Evolutionary conservation across 768 basidiomycete genomes (phyloP).

Genomic region (Kwoniella bestiolae): DNA sequence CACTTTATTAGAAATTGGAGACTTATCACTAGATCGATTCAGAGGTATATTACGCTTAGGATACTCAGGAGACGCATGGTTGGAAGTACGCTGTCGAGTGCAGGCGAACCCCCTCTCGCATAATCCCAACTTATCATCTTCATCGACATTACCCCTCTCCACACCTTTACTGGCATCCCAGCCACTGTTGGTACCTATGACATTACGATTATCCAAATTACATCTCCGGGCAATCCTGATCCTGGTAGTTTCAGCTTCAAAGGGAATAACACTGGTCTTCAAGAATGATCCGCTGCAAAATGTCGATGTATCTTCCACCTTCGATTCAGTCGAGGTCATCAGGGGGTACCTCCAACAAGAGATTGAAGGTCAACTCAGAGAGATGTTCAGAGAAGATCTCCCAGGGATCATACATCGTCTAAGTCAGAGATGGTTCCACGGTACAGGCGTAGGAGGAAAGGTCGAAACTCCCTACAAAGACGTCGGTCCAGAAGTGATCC

Average conservation of each 20-base stretch:
- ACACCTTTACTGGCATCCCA: constrained; percentile 80
- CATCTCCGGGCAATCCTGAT: constrained; percentile 93
- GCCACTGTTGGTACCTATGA: constrained; percentile 96
- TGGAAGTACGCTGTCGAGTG: constrained; percentile 56
- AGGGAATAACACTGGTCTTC: constrained; percentile 98
- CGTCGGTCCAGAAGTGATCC: constrained; percentile 13
- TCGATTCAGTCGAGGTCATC: constrained; percentile 96
- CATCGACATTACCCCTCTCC: constrained; percentile 53
- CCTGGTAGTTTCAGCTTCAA: constrained; percentile 94
- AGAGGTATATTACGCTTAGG: constrained; percentile 94
- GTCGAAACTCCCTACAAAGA: constrained; percentile 85
- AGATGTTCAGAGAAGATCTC: constrained; percentile 97
- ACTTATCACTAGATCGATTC: constrained; percentile 92
- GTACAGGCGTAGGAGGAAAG: constrained; percentile 62
- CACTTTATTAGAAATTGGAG: constrained; percentile 96
- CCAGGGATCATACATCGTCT: constrained; percentile 95
- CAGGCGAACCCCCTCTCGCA: constrained; percentile 74
- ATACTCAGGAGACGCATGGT: constrained; percentile 84
- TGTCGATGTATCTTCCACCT: constrained; percentile 95
- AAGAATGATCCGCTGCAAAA: constrained; percentile 98
- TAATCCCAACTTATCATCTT: constrained; percentile 52
- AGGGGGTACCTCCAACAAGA: constrained; percentile 97
- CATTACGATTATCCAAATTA: constrained; percentile 93
- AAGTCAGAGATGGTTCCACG: constrained; percentile 86
- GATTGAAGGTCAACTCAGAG: constrained; percentile 93